Percentiles rank a stretch among this genome's conserved stretches.
Conservation (phyloP, 768 basidiomycete genomes). For the Boletales sp. region DNA sequence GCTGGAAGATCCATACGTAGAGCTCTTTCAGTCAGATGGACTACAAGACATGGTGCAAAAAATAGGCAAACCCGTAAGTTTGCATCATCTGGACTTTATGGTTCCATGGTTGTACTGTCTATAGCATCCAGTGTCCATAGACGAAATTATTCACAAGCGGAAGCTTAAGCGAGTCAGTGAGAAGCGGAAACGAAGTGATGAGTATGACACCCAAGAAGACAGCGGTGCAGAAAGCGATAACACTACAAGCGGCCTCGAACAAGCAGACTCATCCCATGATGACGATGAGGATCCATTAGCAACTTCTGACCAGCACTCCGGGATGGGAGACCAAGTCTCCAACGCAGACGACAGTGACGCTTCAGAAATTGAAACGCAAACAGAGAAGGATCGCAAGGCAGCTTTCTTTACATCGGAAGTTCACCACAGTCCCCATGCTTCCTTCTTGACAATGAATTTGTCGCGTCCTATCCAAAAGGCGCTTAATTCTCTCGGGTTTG, state of each 20-base stretch:
- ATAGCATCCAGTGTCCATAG: conserved; percentile 79
- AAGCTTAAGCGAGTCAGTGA: conserved; percentile 39
- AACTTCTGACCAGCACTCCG: conserved; percentile 30
- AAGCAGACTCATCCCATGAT: conserved; percentile 28
- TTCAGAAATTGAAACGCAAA: conserved; percentile 58
- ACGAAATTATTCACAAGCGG: conserved; percentile 85
- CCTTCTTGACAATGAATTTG: conserved; percentile 91
- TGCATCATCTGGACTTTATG: not conserved
- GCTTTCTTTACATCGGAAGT: conserved; percentile 79
- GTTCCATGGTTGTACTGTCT: conserved; percentile 5
- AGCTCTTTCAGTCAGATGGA: conserved; percentile 44
- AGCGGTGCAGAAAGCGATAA: conserved; percentile 28
- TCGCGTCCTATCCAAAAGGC: conserved; percentile 93
- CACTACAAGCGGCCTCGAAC: conserved; percentile 15
- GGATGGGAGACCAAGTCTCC: conserved; percentile 23
- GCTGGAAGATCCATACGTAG: conserved; percentile 64
- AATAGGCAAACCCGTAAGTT: conserved; percentile 55
- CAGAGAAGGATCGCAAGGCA: conserved; percentile 67
- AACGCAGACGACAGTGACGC: conserved; percentile 45
- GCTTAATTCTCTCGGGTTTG: conserved; percentile 75
- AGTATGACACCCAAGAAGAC: conserved; percentile 35
- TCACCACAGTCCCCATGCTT: conserved; percentile 55
- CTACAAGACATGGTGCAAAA: conserved; percentile 59
- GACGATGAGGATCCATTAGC: conserved; percentile 32
- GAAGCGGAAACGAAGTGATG: conserved; percentile 59